These are phyloP conservation scores for Jimgerdemannia lactiflua DNA, from an alignment of 192 early-diverging fungal genomes.

Conservation along the genomic window DNA sequence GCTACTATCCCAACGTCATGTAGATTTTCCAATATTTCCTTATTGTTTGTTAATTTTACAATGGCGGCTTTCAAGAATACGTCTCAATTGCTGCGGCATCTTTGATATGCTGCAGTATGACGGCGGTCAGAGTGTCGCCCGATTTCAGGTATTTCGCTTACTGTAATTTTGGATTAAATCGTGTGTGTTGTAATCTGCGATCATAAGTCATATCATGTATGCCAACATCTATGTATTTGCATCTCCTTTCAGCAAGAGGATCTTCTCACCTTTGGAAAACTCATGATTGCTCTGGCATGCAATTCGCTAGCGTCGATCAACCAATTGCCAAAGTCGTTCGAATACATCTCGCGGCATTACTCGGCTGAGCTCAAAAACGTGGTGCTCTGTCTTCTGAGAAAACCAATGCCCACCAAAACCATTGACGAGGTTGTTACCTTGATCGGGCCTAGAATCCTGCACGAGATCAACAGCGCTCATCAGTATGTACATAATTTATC, in stretches of 20 bases:
- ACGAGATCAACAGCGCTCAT: conserved; percentile 76
- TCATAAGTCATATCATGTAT: neutral
- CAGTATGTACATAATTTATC: conserved; percentile 36
- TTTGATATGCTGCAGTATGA: conserved; percentile 76
- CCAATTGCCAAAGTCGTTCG: conserved; percentile 74
- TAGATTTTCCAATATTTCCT: neutral
- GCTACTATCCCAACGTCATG: neutral
- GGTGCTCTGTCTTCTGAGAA: conserved; percentile 73
- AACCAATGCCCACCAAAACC: conserved; percentile 67
- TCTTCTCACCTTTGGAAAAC: conserved; percentile 74
- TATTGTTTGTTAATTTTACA: conserved; percentile 3
- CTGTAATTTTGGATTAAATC: neutral
- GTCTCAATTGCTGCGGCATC: conserved; percentile 70
- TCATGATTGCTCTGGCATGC: conserved; percentile 76
- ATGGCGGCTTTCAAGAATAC: conserved; percentile 38
- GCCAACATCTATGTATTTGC: neutral
- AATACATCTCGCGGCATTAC: conserved; percentile 72
- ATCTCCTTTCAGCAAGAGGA: conserved; percentile 70
- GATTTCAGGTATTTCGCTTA: conserved; percentile 46
- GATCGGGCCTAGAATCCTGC: conserved; percentile 70
- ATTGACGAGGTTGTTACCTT: conserved; percentile 79
- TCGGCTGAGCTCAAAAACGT: conserved; percentile 83
- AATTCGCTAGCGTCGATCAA: conserved; percentile 64
- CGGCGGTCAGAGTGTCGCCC: conserved; percentile 56
- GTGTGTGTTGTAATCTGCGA: too few relatives aligned